Evolutionary conservation across 805 yeast species (phyloP).

Genomic region (Brettanomyces custersianus): DNA sequence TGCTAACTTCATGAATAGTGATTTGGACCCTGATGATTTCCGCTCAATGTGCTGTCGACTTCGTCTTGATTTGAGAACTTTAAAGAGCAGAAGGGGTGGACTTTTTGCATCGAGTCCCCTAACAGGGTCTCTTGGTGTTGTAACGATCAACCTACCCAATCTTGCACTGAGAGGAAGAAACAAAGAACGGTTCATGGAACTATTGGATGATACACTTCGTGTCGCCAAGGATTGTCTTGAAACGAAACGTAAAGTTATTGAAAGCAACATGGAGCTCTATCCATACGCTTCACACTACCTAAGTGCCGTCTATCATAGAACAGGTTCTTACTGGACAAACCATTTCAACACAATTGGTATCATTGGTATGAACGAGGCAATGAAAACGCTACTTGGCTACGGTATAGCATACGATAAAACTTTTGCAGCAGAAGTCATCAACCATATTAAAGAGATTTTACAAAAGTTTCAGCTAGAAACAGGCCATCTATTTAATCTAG

Average conservation of each 20-base stretch:
- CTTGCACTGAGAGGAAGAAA: background rate
- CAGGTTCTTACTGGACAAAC: constrained; percentile 2
- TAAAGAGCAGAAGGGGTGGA: constrained; percentile 1
- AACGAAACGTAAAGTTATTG: constrained; percentile 1
- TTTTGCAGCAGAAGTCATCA: background rate
- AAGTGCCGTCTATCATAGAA: constrained; percentile 1
- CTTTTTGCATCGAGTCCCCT: constrained; percentile 1
- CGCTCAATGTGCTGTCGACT: constrained; percentile 3
- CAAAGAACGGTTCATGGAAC: background rate
- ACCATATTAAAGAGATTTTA: background rate
- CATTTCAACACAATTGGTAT: constrained; percentile 2
- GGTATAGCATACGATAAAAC: constrained; percentile 1
- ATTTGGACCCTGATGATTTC: constrained; percentile 2
- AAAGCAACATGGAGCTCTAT: background rate
- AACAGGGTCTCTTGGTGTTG: constrained; percentile 2
- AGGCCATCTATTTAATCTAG: constrained; percentile 1
- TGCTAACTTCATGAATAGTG: constrained; percentile 2
- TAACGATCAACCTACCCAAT: constrained; percentile 2
- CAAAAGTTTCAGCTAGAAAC: constrained; percentile 1
- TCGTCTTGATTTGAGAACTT: constrained; percentile 1
- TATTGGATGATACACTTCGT: constrained; percentile 1
- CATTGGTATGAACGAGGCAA: constrained; percentile 3
- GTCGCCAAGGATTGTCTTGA: constrained; percentile 2
- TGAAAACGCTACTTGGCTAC: background rate
- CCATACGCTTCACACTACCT: constrained; percentile 1